A percentile compares a stretch with the other conserved stretches of the same genome.
Evolutionary conservation across 192 early-diverging fungal genomes (phyloP).

Genomic region (Dissophora globulifera): DNA sequence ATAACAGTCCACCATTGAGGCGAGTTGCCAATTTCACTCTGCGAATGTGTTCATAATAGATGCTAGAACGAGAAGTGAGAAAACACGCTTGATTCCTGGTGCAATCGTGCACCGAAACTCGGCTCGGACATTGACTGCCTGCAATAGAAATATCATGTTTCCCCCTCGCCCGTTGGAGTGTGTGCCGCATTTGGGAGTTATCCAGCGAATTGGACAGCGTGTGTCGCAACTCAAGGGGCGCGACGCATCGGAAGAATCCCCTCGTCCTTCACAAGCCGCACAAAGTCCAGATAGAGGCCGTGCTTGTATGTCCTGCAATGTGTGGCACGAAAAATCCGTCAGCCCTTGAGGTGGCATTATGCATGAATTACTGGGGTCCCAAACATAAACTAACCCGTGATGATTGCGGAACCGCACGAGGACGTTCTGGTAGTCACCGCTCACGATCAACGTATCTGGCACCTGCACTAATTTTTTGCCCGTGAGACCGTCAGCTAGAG

Average conservation of each 20-base stretch:
- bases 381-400: background rate
- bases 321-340: too few relatives aligned
- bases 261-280: background rate
- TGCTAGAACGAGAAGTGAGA: too few relatives aligned
- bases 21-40: too few relatives aligned
- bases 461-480: background rate
- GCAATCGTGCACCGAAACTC: too few relatives aligned
- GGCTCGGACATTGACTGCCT: constrained; percentile 36
- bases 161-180: background rate
- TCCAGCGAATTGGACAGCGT: too few relatives aligned
- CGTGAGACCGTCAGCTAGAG: background rate
- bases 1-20: too few relatives aligned
- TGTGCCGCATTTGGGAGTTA: background rate
- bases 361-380: too few relatives aligned
- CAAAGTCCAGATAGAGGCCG: background rate
- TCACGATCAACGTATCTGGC: background rate
- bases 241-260: too few relatives aligned
- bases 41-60: too few relatives aligned
- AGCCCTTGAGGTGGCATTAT: too few relatives aligned
- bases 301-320: background rate
- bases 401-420: constrained; percentile 3
- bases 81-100: too few relatives aligned
- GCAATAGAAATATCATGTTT: constrained; percentile 21
- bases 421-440: background rate
- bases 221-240: too few relatives aligned